phyloP scores from a whole-genome alignment of 352 stramenopile species.

The Phytophthora capsici region DNA sequence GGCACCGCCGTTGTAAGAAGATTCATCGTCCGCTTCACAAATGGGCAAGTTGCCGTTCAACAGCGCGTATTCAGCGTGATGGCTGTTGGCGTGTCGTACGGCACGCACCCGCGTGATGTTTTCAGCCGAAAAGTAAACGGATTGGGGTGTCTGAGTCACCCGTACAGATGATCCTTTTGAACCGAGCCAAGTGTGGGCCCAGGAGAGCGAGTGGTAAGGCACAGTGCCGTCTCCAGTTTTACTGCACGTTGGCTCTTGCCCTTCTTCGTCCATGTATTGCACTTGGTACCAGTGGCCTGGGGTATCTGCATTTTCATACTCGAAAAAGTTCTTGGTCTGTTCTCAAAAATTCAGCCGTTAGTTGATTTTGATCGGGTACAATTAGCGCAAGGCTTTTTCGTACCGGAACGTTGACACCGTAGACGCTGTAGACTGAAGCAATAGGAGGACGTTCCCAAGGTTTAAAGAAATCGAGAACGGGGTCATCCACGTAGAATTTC shows the following conservation, averaged over 20 bases:
- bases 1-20: slow-evolving; percentile 19
- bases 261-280: slow-evolving; percentile 57
- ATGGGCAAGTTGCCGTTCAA: slow-evolving; percentile 47
- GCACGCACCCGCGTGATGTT: slow-evolving; percentile 62
- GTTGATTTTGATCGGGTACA: not conserved
- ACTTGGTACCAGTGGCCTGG: slow-evolving; percentile 72
- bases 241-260: slow-evolving; percentile 53
- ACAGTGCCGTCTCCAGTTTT: slow-evolving; percentile 83
- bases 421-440: slow-evolving; percentile 75
- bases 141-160: slow-evolving; percentile 76
- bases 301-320: slow-evolving; percentile 62
- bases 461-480: slow-evolving; percentile 61
- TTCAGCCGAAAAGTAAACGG: slow-evolving; percentile 71
- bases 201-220: slow-evolving; percentile 82
- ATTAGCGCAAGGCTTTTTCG: not conserved
- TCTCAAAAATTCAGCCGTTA: not conserved
- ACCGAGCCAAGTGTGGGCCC: slow-evolving; percentile 79
- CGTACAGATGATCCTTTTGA: slow-evolving; percentile 48
- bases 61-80: slow-evolving; percentile 73
- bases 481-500: slow-evolving; percentile 73
- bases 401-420: slow-evolving; percentile 82
- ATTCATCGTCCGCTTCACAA: slow-evolving; percentile 32
- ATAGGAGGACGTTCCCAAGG: slow-evolving; percentile 78
- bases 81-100: slow-evolving; percentile 41
- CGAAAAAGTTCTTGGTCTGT: slow-evolving; percentile 77